Percentiles rank a stretch among this genome's conserved stretches.
Evolutionary conservation across 2,329 filamentous ascomycete genomes (phyloP).

Genomic region (Fusarium miscanthi): DNA sequence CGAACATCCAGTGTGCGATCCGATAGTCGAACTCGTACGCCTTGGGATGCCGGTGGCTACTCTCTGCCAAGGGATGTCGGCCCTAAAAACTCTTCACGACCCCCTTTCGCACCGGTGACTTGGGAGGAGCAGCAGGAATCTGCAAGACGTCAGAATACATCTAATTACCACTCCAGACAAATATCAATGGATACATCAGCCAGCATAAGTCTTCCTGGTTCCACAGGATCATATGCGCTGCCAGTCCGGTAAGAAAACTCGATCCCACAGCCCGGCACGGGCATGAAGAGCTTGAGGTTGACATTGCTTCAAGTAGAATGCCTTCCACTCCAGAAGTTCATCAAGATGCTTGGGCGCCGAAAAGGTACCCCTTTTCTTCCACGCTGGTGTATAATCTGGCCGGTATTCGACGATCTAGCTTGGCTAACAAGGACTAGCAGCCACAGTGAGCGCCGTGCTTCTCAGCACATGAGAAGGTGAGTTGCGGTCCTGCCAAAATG

Average conservation of each 20-base stretch:
- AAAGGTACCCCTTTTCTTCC: slow-evolving; percentile 29
- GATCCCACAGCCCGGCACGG: background rate
- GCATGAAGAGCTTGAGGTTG: slow-evolving; percentile 1
- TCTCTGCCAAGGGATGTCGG: slow-evolving; percentile 57
- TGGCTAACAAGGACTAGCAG: slow-evolving; percentile 18
- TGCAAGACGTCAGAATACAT: slow-evolving; percentile 19
- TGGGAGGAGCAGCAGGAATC: slow-evolving; percentile 41
- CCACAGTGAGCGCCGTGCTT: slow-evolving; percentile 31
- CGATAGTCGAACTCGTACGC: slow-evolving; percentile 52
- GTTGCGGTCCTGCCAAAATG: background rate
- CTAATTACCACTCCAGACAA: slow-evolving; percentile 45
- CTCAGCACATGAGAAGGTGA: slow-evolving; percentile 39
- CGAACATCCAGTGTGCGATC: slow-evolving; percentile 36
- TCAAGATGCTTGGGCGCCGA: slow-evolving; percentile 35
- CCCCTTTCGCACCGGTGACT: slow-evolving; percentile 38
- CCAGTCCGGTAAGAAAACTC: slow-evolving; percentile 41
- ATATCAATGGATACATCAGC: slow-evolving; percentile 48
- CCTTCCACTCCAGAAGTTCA: slow-evolving; percentile 36
- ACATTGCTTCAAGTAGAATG: slow-evolving; percentile 34
- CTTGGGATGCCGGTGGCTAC: slow-evolving; percentile 64
- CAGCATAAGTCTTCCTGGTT: slow-evolving; percentile 15
- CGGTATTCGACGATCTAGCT: background rate
- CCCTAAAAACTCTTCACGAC: slow-evolving; percentile 47
- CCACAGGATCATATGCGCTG: slow-evolving; percentile 35
- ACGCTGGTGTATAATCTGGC: background rate